Conservation (phyloP, 768 basidiomycete species). For the Gelatoporia subvermispora region DNA sequence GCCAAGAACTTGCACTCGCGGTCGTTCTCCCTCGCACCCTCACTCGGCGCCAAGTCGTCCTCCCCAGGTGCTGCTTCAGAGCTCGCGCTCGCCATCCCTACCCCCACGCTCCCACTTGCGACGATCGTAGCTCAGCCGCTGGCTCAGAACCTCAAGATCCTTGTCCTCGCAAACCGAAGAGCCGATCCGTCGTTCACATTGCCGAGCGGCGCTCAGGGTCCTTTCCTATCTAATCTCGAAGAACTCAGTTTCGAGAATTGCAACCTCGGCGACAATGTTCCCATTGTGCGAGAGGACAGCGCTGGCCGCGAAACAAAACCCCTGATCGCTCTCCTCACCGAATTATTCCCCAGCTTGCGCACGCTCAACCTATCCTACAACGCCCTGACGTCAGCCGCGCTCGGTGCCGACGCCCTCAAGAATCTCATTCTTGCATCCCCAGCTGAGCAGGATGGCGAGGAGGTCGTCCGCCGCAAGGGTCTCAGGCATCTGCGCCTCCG, state of each 20-base stretch:
- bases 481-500: conserved; percentile 61
- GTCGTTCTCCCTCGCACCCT: conserved; percentile 51
- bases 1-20: conserved; percentile 50
- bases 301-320: conserved; percentile 42
- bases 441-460: conserved; percentile 1
- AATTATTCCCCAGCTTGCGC: conserved; percentile 65
- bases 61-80: conserved; percentile 8
- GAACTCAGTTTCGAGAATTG: conserved; percentile 76
- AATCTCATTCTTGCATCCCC: conserved; percentile 41
- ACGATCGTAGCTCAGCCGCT: conserved; percentile 58
- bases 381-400: conserved; percentile 46
- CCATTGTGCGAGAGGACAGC: conserved; percentile 32
- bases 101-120: conserved; percentile 63
- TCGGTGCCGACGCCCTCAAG: conserved; percentile 45
- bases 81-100: conserved; percentile 47
- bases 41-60: conserved; percentile 11
- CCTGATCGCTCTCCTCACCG: conserved; percentile 53
- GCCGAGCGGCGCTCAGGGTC: conserved; percentile 34
- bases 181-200: conserved; percentile 61
- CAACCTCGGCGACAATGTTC: conserved; percentile 55
- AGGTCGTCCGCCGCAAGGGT: conserved; percentile 38
- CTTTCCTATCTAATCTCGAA: conserved; percentile 60
- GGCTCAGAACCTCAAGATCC: conserved; percentile 48
- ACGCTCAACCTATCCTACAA: conserved; percentile 79
- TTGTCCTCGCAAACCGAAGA: conserved; percentile 61